A percentile compares a stretch with the other conserved stretches of the same genome.
Evolutionary conservation across 1,284 basidiomycete genomes (phyloP).

Genomic region (Coniferiporia sulphurascens): DNA sequence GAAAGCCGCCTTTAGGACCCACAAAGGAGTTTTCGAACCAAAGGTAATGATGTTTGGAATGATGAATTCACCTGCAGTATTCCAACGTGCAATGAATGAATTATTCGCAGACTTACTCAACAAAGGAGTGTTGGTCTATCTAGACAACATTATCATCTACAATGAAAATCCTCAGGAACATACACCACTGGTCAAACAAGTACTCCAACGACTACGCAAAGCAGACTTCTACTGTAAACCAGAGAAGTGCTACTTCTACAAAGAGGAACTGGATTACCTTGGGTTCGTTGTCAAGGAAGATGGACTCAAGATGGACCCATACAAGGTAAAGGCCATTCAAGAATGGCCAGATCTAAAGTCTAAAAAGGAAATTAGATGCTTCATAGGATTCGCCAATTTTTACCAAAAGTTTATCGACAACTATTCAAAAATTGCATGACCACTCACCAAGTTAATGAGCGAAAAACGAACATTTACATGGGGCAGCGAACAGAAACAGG

Average conservation of each 20-base stretch:
- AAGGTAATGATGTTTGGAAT: slow-evolving; percentile 34
- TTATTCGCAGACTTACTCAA: slow-evolving; percentile 14
- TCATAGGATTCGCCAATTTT: slow-evolving; percentile 34
- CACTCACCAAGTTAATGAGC: slow-evolving; percentile 19
- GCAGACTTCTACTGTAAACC: slow-evolving; percentile 14
- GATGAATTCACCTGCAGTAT: slow-evolving; percentile 34
- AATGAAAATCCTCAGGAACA: slow-evolving; percentile 2
- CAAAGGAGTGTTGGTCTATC: slow-evolving; percentile 14
- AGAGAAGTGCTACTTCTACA: background rate
- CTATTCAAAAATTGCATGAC: slow-evolving; percentile 25
- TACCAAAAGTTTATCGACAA: slow-evolving; percentile 31
- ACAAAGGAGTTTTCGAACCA: slow-evolving; percentile 31
- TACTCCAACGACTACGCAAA: slow-evolving; percentile 20
- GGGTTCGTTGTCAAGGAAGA: background rate
- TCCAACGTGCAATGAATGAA: slow-evolving; percentile 25
- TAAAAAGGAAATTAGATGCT: slow-evolving; percentile 25
- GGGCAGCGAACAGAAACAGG: background rate
- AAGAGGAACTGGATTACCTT: slow-evolving; percentile 1
- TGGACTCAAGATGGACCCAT: slow-evolving; percentile 1
- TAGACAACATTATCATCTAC: slow-evolving; percentile 20
- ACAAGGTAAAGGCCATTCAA: slow-evolving; percentile 28
- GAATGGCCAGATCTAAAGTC: slow-evolving; percentile 29
- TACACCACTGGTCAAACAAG: slow-evolving; percentile 23
- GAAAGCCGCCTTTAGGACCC: slow-evolving; percentile 25
- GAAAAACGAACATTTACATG: slow-evolving; percentile 6